A percentile compares a stretch with the other conserved stretches of the same genome.
phyloP scores from a whole-genome alignment of 176 grass and related monocot species.

The Aegilops bicornis region DNA sequence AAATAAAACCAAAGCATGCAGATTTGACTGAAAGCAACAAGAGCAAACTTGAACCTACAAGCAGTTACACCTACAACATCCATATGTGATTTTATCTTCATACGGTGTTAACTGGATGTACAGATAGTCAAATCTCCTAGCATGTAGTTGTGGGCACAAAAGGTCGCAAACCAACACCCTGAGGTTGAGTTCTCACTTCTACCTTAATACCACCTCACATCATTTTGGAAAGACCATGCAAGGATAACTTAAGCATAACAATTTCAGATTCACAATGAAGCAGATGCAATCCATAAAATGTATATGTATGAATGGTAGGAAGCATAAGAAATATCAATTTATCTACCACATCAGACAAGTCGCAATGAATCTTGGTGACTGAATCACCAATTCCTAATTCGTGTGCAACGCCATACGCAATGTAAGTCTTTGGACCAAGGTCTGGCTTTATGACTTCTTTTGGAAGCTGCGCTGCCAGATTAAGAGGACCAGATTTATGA shows the following conservation, averaged over 20 bases:
- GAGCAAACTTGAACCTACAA: background rate
- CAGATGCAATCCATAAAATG: too few relatives aligned
- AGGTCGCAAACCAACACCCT: background rate
- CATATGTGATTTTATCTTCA: background rate
- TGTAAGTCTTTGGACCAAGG: too few relatives aligned
- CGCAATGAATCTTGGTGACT: too few relatives aligned
- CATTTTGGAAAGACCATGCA: background rate
- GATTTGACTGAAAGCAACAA: background rate
- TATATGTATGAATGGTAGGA: too few relatives aligned
- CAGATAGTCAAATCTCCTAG: background rate
- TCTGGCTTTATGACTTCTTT: constrained; percentile 21
- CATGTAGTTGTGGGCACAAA: background rate
- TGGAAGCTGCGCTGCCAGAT: constrained; percentile 70
- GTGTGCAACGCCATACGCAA: too few relatives aligned
- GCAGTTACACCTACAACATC: background rate
- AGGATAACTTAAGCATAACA: too few relatives aligned
- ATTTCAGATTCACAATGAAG: too few relatives aligned
- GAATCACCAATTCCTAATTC: too few relatives aligned
- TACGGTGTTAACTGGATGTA: background rate
- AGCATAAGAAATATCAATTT: too few relatives aligned
- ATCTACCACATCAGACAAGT: too few relatives aligned
- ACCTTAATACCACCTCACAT: background rate
- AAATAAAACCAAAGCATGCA: background rate
- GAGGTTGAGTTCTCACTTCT: background rate
- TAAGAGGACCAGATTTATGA: constrained; percentile 60